phyloP scores from a whole-genome alignment of 805 yeast species.

The Wickerhamiella sergipiensis region DNA sequence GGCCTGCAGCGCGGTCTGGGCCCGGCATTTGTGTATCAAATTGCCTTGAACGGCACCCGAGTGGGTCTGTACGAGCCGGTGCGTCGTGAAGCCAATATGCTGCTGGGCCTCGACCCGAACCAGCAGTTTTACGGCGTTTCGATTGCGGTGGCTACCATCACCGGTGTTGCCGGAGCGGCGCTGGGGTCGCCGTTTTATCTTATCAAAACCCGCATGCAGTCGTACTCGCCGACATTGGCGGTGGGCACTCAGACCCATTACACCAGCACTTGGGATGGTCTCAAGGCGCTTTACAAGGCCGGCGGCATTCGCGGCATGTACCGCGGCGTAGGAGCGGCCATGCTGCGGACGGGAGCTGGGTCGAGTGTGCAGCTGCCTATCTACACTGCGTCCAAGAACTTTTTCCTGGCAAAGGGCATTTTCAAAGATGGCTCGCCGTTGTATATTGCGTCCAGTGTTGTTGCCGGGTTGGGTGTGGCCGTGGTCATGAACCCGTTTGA shows the following conservation, averaged over 20 bases:
- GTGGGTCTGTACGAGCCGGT: slow-evolving; percentile 89
- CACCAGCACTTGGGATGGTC: slow-evolving; percentile 52
- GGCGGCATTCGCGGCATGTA: slow-evolving; percentile 74
- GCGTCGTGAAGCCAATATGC: slow-evolving; percentile 43
- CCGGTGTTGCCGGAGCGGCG: slow-evolving; percentile 83
- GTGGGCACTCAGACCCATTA: slow-evolving; percentile 93
- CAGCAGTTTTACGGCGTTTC: slow-evolving; percentile 51
- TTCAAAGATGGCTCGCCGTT: slow-evolving; percentile 39
- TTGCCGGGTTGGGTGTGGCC: slow-evolving; percentile 85
- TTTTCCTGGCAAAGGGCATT: slow-evolving; percentile 38
- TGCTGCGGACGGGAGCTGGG: slow-evolving; percentile 88
- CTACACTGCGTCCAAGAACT: slow-evolving; percentile 62
- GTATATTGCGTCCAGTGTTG: slow-evolving; percentile 20
- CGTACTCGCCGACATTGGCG: slow-evolving; percentile 52
- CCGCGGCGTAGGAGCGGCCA: slow-evolving; percentile 90
- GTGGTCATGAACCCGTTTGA: slow-evolving; percentile 97
- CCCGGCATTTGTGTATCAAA: slow-evolving; percentile 82
- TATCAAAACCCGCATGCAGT: slow-evolving; percentile 93
- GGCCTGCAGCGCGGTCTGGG: slow-evolving; percentile 83
- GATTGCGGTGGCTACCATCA: slow-evolving; percentile 62
- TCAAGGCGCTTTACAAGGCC: slow-evolving; percentile 40
- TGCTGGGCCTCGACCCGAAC: slow-evolving; percentile 35
- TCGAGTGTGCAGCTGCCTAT: slow-evolving; percentile 91
- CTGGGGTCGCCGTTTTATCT: slow-evolving; percentile 85
- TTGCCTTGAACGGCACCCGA: slow-evolving; percentile 87